A percentile compares a stretch with the other conserved stretches of the same genome.
phyloP scores from a whole-genome alignment of 306 rosid species.

The Prosopis cineraria region DNA sequence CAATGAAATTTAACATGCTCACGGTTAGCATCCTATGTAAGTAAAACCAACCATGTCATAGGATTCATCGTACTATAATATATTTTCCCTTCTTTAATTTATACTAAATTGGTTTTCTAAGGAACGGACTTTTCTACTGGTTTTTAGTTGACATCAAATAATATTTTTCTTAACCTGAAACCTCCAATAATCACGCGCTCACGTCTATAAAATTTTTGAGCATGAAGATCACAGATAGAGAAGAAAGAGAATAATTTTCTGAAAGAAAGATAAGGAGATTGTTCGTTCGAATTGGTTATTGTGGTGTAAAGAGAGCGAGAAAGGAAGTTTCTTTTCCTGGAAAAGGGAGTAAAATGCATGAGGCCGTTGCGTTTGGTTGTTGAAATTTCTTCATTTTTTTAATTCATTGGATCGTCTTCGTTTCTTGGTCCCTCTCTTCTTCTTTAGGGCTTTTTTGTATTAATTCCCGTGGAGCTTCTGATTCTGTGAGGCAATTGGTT shows the following conservation, averaged over 20 bases:
- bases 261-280: constrained; percentile 8
- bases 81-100: too few relatives aligned
- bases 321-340: background rate
- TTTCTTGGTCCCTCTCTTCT: background rate
- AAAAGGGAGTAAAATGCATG: constrained; percentile 36
- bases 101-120: too few relatives aligned
- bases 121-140: background rate
- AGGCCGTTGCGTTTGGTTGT: constrained; percentile 31
- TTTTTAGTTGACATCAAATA: background rate
- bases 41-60: background rate
- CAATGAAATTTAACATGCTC: background rate
- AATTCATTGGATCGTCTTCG: constrained; percentile 13
- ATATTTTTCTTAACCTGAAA: background rate
- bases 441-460: constrained; percentile 1
- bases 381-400: constrained; percentile 35
- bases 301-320: background rate
- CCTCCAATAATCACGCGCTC: constrained; percentile 8
- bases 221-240: background rate
- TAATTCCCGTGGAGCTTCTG: constrained; percentile 30
- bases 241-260: constrained; percentile 16
- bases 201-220: constrained; percentile 5
- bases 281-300: constrained; percentile 30
- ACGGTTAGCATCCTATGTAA: background rate
- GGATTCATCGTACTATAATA: background rate
- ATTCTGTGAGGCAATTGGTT: constrained; percentile 15